Conservation (phyloP, 352 stramenopile species). For the Blastocystis sp. region DNA sequence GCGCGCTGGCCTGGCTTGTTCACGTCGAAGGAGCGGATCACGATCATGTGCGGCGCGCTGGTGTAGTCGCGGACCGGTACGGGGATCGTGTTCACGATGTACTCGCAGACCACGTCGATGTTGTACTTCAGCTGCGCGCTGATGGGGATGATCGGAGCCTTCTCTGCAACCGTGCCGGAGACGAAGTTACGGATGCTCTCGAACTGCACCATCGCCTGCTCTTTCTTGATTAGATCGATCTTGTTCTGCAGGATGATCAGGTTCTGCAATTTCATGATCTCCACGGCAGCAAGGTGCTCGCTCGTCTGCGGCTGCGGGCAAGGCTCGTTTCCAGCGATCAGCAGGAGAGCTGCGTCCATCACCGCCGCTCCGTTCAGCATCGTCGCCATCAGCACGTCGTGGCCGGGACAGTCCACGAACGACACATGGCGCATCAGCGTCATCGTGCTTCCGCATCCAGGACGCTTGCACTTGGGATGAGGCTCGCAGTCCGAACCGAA, state of each 20-base stretch:
- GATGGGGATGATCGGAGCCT: constrained; percentile 96
- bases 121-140: constrained; percentile 99
- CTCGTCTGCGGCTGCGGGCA: constrained; percentile 98
- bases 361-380: constrained; percentile 99
- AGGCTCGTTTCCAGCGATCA: constrained; percentile 91
- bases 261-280: constrained; percentile 99
- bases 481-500: constrained; percentile 70
- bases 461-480: constrained; percentile 60
- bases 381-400: constrained; percentile 99
- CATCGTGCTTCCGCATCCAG: constrained; percentile 63
- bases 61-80: constrained; percentile 93
- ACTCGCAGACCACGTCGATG: constrained; percentile 98
- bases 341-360: constrained; percentile 95
- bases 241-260: constrained; percentile 99
- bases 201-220: constrained; percentile 89
- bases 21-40: constrained; percentile 99
- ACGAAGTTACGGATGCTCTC: constrained; percentile 68
- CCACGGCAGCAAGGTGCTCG: constrained; percentile 96
- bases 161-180: constrained; percentile 79
- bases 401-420: constrained; percentile 98
- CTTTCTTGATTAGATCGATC: constrained; percentile 97
- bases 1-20: constrained; percentile 98
- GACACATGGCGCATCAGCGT: constrained; percentile 82
- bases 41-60: constrained; percentile 88
- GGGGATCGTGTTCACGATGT: constrained; percentile 95